Percentiles rank a stretch among this genome's conserved stretches.
These are phyloP conservation scores for Talaromyces funiculosus DNA, from an alignment of 2,329 filamentous ascomycete species.

Conservation along the genomic window DNA sequence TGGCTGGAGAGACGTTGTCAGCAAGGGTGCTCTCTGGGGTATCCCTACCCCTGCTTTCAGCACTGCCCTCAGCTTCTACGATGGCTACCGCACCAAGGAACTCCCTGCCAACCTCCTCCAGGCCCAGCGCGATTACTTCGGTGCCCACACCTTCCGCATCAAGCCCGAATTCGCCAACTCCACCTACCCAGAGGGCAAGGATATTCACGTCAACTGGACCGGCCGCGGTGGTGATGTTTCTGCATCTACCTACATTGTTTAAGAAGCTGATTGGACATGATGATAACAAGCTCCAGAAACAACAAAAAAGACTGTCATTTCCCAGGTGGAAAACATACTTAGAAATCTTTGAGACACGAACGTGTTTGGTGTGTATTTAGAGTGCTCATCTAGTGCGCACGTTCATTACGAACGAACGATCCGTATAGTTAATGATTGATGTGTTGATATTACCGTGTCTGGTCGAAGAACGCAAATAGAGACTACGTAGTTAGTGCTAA, in stretches of 20 bases:
- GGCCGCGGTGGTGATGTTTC: slow-evolving; percentile 95
- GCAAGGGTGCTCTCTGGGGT: slow-evolving; percentile 87
- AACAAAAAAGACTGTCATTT: slow-evolving; percentile 9
- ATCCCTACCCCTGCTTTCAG: slow-evolving; percentile 96
- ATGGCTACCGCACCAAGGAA: slow-evolving; percentile 95
- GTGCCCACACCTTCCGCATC: slow-evolving; percentile 83
- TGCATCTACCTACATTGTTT: slow-evolving; percentile 95
- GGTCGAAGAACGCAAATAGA: no score
- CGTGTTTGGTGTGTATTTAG: slow-evolving; percentile 16
- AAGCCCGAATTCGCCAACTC: slow-evolving; percentile 72
- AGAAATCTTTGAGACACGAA: slow-evolving; percentile 8
- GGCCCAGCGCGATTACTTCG: slow-evolving; percentile 99
- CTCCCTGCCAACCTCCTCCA: slow-evolving; percentile 97
- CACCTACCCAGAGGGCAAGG: slow-evolving; percentile 76
- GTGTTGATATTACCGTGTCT: not conserved
- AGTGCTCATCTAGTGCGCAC: slow-evolving; percentile 6
- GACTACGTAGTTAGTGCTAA: no score
- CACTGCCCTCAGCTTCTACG: slow-evolving; percentile 96
- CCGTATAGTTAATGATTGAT: slow-evolving; percentile 13
- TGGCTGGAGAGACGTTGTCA: slow-evolving; percentile 85
- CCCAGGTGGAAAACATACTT: slow-evolving; percentile 11
- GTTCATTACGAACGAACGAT: slow-evolving; percentile 13
- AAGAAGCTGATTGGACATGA: slow-evolving; percentile 36
- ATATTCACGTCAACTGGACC: slow-evolving; percentile 99
- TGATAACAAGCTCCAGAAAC: not conserved